Conservation (phyloP, 1,284 basidiomycete species). For the Ceratobasidium sp. region DNA sequence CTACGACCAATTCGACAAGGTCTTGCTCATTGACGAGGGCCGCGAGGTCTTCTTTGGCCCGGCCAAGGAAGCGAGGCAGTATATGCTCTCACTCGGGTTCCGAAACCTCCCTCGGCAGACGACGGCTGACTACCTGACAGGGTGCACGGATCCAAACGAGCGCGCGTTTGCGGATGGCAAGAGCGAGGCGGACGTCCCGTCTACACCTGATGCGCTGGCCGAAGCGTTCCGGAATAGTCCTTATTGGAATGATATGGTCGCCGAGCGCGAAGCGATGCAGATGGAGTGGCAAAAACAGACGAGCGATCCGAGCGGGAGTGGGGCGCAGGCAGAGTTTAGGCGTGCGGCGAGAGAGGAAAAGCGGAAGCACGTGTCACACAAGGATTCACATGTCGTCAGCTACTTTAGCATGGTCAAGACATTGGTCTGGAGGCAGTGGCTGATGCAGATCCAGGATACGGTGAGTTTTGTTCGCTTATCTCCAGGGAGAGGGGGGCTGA, state of each 20-base stretch:
- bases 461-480: neutral
- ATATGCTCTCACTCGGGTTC: constrained; percentile 66
- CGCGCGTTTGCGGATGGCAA: constrained; percentile 81
- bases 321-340: constrained; percentile 80
- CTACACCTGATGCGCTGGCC: constrained; percentile 79
- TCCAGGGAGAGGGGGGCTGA: constrained; percentile 55
- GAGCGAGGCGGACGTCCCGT: constrained; percentile 75
- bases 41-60: constrained; percentile 68
- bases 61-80: constrained; percentile 62
- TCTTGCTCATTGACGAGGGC: constrained; percentile 65
- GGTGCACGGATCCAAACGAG: constrained; percentile 60
- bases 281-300: constrained; percentile 74
- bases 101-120: constrained; percentile 61
- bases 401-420: constrained; percentile 81
- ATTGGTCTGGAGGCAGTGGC: constrained; percentile 81
- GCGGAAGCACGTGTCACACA: constrained; percentile 84
- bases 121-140: constrained; percentile 62
- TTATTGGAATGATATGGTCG: constrained; percentile 63
- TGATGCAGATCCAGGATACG: constrained; percentile 62
- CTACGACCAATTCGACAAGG: constrained; percentile 62
- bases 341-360: constrained; percentile 83
- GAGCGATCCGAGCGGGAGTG: constrained; percentile 75
- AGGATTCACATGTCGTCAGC: constrained; percentile 89
- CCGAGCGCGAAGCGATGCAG: constrained; percentile 60
- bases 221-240: constrained; percentile 73